Evolutionary conservation across 129 eudicot species (phyloP).

Genomic region (Flaveria ramosissima): DNA sequence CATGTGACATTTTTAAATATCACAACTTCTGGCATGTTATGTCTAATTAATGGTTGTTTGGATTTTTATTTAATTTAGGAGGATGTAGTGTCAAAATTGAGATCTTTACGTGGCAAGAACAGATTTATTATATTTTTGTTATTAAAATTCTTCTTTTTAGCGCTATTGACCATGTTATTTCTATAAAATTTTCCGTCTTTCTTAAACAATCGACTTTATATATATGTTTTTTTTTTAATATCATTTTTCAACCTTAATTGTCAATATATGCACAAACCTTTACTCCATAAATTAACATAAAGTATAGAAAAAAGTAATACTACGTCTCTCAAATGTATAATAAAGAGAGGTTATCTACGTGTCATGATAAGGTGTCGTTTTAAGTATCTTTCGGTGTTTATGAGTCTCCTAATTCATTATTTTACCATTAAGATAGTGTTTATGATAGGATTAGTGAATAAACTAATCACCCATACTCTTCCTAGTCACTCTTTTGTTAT

Average conservation of each 20-base stretch:
- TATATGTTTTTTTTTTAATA: background rate
- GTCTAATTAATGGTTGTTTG: background rate
- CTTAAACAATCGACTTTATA: background rate
- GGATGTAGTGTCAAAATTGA: background rate
- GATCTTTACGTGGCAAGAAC: background rate
- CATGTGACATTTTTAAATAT: background rate
- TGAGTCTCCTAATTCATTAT: constrained; percentile 21
- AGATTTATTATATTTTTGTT: background rate
- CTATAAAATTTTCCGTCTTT: background rate
- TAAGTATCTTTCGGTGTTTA: constrained; percentile 36
- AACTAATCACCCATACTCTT: constrained; percentile 20
- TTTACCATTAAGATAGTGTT: constrained; percentile 19
- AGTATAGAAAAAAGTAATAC: background rate
- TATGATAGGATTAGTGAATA: constrained; percentile 35
- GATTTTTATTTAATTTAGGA: background rate
- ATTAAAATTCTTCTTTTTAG: background rate
- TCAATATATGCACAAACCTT: constrained; percentile 14
- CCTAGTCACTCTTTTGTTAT: constrained; percentile 15
- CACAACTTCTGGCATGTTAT: background rate
- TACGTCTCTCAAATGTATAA: constrained; percentile 6
- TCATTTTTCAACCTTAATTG: background rate
- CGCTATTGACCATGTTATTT: background rate
- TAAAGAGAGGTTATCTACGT: constrained; percentile 28
- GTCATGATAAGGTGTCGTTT: constrained; percentile 25
- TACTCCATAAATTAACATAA: constrained; percentile 10